These are phyloP conservation scores for Hygrocybe punicea DNA, from an alignment of 768 basidiomycete genomes.

Conservation along the genomic window DNA sequence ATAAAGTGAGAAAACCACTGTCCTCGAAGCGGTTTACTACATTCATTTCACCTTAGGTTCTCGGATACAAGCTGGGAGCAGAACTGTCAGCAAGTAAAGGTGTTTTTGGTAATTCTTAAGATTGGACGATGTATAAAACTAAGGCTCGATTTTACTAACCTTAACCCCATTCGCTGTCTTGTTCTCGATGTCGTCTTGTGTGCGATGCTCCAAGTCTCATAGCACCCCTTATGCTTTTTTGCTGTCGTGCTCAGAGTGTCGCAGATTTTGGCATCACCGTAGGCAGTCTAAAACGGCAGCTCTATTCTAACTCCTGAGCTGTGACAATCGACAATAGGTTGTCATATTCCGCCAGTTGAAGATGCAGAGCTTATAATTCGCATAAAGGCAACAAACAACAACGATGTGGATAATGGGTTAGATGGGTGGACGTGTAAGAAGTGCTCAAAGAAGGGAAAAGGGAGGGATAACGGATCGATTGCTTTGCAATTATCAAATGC, in stretches of 20 bases:
- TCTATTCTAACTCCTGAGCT: not conserved
- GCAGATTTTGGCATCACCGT: conserved; percentile 37
- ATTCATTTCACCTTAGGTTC: conserved; percentile 13
- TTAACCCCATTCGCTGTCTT: not conserved
- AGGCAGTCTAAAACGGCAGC: conserved; percentile 1
- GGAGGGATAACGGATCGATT: not conserved
- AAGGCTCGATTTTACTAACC: too few species aligned
- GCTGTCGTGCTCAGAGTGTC: conserved; percentile 32
- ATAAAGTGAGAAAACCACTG: conserved; percentile 55
- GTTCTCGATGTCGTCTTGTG: conserved; percentile 42
- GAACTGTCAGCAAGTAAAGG: conserved; percentile 41
- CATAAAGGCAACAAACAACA: conserved; percentile 1
- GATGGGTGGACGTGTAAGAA: conserved; percentile 4
- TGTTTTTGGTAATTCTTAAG: conserved; percentile 23
- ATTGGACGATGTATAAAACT: not conserved
- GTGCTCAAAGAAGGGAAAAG: conserved; percentile 1
- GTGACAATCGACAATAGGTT: conserved; percentile 1
- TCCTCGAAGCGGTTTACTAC: not conserved
- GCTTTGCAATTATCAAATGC: not conserved
- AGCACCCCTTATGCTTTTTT: conserved; percentile 31
- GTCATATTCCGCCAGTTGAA: conserved; percentile 4
- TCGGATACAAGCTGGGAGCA: conserved; percentile 45
- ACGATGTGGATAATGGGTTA: conserved; percentile 8
- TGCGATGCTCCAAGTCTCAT: conserved; percentile 24
- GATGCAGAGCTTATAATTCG: conserved; percentile 7